Percentiles rank a stretch among this genome's conserved stretches.
Conservation (phyloP, 345 rosid species). For the Jatropha curcas region DNA sequence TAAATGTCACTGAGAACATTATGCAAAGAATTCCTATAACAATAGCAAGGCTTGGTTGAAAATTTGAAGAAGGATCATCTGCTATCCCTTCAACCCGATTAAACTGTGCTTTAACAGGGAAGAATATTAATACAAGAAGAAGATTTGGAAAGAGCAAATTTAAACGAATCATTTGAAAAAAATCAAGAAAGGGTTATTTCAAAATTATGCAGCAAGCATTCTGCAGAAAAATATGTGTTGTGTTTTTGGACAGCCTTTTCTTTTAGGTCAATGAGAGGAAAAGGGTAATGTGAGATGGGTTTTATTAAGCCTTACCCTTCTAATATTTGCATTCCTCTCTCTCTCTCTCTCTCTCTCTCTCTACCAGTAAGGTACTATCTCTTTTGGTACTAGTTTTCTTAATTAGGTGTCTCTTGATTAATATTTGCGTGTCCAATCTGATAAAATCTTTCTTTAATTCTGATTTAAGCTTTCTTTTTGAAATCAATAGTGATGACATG, state of each 20-base stretch:
- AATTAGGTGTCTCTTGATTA: slow-evolving; percentile 8
- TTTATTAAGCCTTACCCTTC: background rate
- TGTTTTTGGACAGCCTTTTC: background rate
- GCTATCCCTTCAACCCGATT: background rate
- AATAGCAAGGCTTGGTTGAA: slow-evolving; percentile 83
- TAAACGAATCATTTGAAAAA: slow-evolving; percentile 33
- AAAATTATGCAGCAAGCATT: slow-evolving; percentile 17
- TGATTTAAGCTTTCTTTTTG: slow-evolving; percentile 2
- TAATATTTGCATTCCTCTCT: slow-evolving; percentile 8
- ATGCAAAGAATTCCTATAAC: slow-evolving; percentile 68
- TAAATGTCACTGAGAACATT: slow-evolving; percentile 65
- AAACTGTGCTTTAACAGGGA: slow-evolving; percentile 34
- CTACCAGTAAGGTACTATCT: slow-evolving; percentile 8
- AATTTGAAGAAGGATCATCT: slow-evolving; percentile 42
- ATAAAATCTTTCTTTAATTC: slow-evolving; percentile 3
- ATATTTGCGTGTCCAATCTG: slow-evolving; percentile 5
- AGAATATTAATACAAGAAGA: background rate
- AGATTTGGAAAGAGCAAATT: slow-evolving; percentile 3
- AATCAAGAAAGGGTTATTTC: background rate
- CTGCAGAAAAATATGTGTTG: background rate
- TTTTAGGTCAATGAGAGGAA: background rate
- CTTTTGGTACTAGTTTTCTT: slow-evolving; percentile 22
- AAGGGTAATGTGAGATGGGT: slow-evolving; percentile 10
- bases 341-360: too few species aligned
- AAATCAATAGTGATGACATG: slow-evolving; percentile 31